phyloP scores from a whole-genome alignment of 352 stramenopile genomes.

The Globisporangium recalcitrans region DNA sequence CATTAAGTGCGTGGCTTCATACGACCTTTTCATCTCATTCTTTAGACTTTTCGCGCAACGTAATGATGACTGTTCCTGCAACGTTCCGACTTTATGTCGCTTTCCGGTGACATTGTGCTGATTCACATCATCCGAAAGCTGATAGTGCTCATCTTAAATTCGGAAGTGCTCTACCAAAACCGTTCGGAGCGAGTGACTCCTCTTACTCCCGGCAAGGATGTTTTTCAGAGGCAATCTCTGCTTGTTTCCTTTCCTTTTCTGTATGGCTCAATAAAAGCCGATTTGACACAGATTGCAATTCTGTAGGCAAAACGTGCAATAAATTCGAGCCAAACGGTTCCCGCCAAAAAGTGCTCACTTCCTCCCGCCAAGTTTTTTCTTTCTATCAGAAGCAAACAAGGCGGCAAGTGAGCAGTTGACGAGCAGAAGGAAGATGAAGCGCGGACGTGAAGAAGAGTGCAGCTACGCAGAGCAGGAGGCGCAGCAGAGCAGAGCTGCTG shows the following conservation, averaged over 20 bases:
- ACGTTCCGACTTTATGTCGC: no score
- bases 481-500: conserved; percentile 15
- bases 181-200: no score
- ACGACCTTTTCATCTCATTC: neutral
- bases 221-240: no score
- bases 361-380: no score
- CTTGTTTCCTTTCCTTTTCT: no score
- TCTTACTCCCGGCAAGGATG: no score
- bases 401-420: neutral
- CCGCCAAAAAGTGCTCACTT: neutral
- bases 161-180: no score
- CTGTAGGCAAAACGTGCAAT: neutral
- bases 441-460: conserved; percentile 16
- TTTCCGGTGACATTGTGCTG: no score
- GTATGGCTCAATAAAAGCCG: no score
- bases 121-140: no score
- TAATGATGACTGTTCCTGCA: no score
- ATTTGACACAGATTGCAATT: neutral
- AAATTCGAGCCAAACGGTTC: neutral
- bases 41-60: conserved; percentile 8
- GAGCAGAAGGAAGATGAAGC: conserved; percentile 17
- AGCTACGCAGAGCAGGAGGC: conserved; percentile 13
- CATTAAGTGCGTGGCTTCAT: conserved; percentile 35
- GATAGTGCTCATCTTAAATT: no score
- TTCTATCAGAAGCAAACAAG: neutral